Evolutionary conservation across 306 rosid species (phyloP).

Genomic region (Prunus mongolica): DNA sequence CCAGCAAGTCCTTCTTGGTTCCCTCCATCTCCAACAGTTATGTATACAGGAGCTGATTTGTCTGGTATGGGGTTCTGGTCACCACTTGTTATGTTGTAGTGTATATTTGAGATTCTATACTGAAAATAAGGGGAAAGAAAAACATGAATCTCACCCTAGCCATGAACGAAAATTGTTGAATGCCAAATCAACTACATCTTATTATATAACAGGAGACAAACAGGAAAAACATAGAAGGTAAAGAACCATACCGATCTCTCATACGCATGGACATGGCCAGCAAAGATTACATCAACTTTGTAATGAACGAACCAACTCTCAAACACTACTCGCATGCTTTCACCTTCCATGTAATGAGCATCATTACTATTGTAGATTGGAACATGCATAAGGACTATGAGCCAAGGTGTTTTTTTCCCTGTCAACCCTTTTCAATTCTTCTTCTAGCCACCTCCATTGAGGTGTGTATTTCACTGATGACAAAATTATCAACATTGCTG

Average conservation of each 20-base stretch:
- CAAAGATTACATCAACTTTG: constrained; percentile 86
- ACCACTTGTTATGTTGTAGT: constrained; percentile 68
- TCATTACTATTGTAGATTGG: constrained; percentile 83
- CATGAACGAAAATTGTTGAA: neutral
- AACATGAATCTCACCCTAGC: neutral
- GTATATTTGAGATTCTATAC: constrained; percentile 76
- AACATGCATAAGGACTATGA: constrained; percentile 84
- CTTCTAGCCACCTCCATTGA: constrained; percentile 65
- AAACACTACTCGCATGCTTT: constrained; percentile 75
- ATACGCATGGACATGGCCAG: constrained; percentile 98
- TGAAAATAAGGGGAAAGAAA: constrained; percentile 32
- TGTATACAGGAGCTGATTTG: constrained; percentile 88
- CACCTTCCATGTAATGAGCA: constrained; percentile 93
- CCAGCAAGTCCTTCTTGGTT: constrained; percentile 98
- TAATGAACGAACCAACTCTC: constrained; percentile 79
- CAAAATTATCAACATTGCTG: neutral
- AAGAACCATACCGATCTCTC: constrained; percentile 83
- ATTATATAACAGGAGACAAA: neutral
- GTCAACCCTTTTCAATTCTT: constrained; percentile 69
- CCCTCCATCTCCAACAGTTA: constrained; percentile 98
- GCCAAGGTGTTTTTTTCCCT: constrained; percentile 96
- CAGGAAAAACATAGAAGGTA: no score
- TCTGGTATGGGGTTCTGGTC: constrained; percentile 54
- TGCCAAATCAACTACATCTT: neutral
- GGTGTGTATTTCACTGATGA: constrained; percentile 87